A percentile compares a stretch with the other conserved stretches of the same genome.
Evolutionary conservation across 768 basidiomycete species (phyloP).

Genomic region (Cyclocybe cylindracea): DNA sequence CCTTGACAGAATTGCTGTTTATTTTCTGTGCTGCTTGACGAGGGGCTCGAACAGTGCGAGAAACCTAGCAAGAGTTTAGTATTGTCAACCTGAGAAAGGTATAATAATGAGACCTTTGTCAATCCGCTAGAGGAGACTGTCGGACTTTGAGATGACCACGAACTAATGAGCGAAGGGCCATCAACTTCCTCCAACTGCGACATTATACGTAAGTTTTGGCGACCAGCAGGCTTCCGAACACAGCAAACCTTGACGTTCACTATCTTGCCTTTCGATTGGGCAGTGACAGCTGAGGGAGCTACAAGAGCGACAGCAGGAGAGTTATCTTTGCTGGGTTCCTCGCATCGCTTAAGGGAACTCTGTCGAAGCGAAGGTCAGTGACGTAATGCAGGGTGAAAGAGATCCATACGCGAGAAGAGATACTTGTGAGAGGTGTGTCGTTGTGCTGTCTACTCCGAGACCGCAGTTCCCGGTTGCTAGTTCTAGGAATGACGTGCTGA

Average conservation of each 20-base stretch:
- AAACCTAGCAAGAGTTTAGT: constrained; percentile 9
- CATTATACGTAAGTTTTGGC: constrained; percentile 1
- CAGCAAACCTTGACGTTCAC: constrained; percentile 36
- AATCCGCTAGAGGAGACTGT: constrained; percentile 18
- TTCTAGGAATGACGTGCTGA: constrained; percentile 28
- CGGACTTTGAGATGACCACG: constrained; percentile 15
- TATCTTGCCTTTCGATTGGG: constrained; percentile 21
- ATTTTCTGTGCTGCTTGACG: constrained; percentile 32
- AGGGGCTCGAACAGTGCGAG: constrained; percentile 24
- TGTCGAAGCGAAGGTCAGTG: constrained; percentile 7
- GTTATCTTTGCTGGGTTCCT: constrained; percentile 25
- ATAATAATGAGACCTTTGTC: constrained; percentile 18
- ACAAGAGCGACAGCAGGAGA: constrained; percentile 11
- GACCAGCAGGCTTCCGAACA: no score
- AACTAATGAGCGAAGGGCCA: constrained; percentile 10
- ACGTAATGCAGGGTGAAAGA: neutral
- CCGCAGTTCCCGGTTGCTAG: constrained; percentile 44
- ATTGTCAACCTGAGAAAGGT: neutral
- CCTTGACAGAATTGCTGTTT: constrained; percentile 19
- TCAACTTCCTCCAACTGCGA: constrained; percentile 39
- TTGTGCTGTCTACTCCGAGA: constrained; percentile 43
- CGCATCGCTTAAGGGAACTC: constrained; percentile 24
- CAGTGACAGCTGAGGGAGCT: constrained; percentile 16
- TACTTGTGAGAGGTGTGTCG: constrained; percentile 38
- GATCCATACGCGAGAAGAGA: constrained; percentile 38